Evolutionary conservation across 1,284 basidiomycete genomes (phyloP), one percentile per base, ranked within the genome.

Genomic region (Gymnopus androsaceus): DNA sequence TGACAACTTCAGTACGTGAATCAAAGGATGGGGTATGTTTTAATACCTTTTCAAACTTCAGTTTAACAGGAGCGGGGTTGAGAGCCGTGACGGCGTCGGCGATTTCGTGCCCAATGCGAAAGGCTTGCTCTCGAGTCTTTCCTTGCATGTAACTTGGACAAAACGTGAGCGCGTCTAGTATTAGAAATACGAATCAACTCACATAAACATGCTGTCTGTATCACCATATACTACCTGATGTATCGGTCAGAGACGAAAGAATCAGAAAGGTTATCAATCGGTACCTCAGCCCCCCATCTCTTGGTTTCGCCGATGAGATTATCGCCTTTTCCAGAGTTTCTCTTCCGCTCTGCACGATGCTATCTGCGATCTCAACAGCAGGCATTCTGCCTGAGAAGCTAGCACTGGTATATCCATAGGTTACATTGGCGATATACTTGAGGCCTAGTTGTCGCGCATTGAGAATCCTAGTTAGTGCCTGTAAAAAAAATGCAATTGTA

Each of bases 341-440:
- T 36, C 96, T 80, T 2, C 96, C 96, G 19, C 86, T 95, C 73
- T 98, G 95, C 0, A 99, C 96, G 61, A 99, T 98, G 54, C 94
- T 94, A 67, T 99, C 96, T 0, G 96, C 97, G 37, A 99, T 93
- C 73, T 98, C 95, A 17, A 98, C 95, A 19, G 93, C 94, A 17
- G 97, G 96, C 97, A 99, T 99, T 46, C 96, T 81, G 2, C 97
- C 96, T 15, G 95, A 98, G 66, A 87, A 98, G 1, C 90, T 90
- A 1, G 96, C 96, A 57, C 88, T 84, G 0, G 95, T 98, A 69
- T 99, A 99, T 0, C 95, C 95, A 66, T 98, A 98, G 0, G 92
- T 95, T 34, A 96, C 94, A 66, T 96, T 95, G 57, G 85, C 84
- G 45, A 88, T 92, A 61, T 88, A 92, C 71, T 94, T 96, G 50